Evolutionary conservation across 2,329 filamentous ascomycete species (phyloP).

Genomic region (Aspergillus alliaceus): DNA sequence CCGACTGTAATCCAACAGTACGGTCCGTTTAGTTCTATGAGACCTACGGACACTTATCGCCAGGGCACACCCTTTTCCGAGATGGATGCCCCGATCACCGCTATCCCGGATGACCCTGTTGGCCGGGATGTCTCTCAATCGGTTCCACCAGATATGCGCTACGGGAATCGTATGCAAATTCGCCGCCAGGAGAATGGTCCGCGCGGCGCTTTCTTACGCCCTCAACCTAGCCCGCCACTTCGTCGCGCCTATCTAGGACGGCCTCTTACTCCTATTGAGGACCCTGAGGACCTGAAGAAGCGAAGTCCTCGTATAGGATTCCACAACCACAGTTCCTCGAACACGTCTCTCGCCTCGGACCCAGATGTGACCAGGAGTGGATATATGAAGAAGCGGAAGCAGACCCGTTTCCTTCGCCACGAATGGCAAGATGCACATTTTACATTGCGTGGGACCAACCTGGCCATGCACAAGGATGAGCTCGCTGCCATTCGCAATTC

Average conservation of each 20-base stretch:
- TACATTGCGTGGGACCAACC: slow-evolving; percentile 71
- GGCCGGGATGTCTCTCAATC: slow-evolving; percentile 64
- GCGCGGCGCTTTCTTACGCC: slow-evolving; percentile 49
- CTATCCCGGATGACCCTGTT: slow-evolving; percentile 50
- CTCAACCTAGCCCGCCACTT: slow-evolving; percentile 27
- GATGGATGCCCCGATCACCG: slow-evolving; percentile 81
- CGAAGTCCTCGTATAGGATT: slow-evolving; percentile 16
- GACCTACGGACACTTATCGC: slow-evolving; percentile 42
- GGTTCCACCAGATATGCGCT: slow-evolving; percentile 91
- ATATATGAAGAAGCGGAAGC: slow-evolving; percentile 52
- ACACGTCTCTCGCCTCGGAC: not conserved
- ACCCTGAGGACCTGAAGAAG: slow-evolving; percentile 24
- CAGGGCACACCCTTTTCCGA: slow-evolving; percentile 88
- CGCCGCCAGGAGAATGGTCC: slow-evolving; percentile 36
- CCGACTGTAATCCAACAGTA: slow-evolving; percentile 17
- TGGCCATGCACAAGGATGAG: slow-evolving; percentile 42
- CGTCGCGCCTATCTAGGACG: slow-evolving; percentile 22
- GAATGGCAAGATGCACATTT: slow-evolving; percentile 93
- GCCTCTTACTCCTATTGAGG: slow-evolving; percentile 30
- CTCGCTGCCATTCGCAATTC: slow-evolving; percentile 19
- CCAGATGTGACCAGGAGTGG: slow-evolving; percentile 54
- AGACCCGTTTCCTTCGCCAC: slow-evolving; percentile 80
- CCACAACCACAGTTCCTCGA: not conserved
- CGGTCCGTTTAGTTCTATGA: slow-evolving; percentile 5
- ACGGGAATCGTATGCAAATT: slow-evolving; percentile 49